Conservation (phyloP, 352 stramenopile species). For the Phytophthora sansomeana region DNA sequence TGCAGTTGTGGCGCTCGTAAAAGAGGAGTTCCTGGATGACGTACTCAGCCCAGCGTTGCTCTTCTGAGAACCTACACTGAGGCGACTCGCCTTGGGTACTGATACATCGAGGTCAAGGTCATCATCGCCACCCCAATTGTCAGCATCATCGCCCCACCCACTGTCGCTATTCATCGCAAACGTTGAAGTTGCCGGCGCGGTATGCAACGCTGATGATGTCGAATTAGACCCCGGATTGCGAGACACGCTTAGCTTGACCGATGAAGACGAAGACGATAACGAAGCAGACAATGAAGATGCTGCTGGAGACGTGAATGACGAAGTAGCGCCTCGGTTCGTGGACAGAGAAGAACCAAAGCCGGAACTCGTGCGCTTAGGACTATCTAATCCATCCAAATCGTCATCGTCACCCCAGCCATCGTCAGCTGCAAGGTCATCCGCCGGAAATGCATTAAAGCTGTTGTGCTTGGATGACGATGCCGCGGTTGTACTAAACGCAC, state of each 20-base stretch:
- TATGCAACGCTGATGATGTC: conserved; percentile 10
- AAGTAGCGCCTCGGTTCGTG: conserved; percentile 24
- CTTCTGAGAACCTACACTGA: conserved; percentile 27
- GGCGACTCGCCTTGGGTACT: conserved; percentile 24
- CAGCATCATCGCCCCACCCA: conserved; percentile 58
- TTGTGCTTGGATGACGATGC: conserved; percentile 33
- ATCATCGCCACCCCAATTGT: conserved; percentile 73
- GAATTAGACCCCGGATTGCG: conserved; percentile 15
- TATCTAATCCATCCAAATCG: conserved; percentile 61
- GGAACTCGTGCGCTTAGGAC: conserved; percentile 42
- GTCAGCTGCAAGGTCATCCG: conserved; percentile 54
- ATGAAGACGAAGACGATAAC: conserved; percentile 50
- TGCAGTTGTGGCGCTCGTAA: conserved; percentile 16
- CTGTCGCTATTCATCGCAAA: conserved; percentile 48
- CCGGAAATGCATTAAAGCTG: conserved; percentile 51
- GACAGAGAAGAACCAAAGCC: conserved; percentile 42
- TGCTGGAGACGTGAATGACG: conserved; percentile 37
- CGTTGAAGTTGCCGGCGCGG: conserved; percentile 22
- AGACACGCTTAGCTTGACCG: conserved; percentile 65
- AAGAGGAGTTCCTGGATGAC: conserved; percentile 21
- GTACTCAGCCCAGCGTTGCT: conserved; percentile 21
- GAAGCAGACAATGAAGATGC: conserved; percentile 36
- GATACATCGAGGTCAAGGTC: conserved; percentile 47
- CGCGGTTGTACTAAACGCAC: conserved; percentile 19
- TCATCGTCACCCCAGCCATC: conserved; percentile 76